Base-by-base conservation (phyloP, 2,329 filamentous ascomycete genomes). In the Colletotrichum sp. region DNA sequence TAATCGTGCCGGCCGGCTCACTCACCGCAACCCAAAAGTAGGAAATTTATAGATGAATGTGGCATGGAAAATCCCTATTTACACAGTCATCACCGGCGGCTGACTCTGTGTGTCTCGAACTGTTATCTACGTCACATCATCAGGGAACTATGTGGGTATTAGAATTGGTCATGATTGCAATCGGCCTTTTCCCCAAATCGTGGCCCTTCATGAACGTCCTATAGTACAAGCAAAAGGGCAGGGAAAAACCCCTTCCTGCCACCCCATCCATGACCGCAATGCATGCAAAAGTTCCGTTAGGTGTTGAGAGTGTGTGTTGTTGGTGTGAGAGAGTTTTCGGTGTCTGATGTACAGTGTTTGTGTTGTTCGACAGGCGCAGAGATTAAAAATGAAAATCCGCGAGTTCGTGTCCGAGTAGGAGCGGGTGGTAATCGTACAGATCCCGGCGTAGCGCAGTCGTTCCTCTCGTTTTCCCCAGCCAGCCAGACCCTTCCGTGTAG, bases 191-290 rank as follows among this genome's bases (percentile, higher is more conserved):
- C n/a, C 28, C 73, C 73, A 27, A 65, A 25, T 61, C 69, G 64
- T 59, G 44, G 73, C 73, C 44, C 70, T 69, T 75, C 73, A 75
- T 73, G 73, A 75, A 69, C 30, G 60, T 75, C 73, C 70, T 75
- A 75, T 75, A 75, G 63, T 75, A 75, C 73, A 75, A 68, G 70
- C 73, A 75, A 64, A 73, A 68, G 36, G 73, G 73, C 73, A 75
- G 73, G 73, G 64, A 69, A 75, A 73, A 34, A 12, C 70, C 72
- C 64, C 70, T 68, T 75, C 73, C 73, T 68, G 73, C 73, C 73
- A 61, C 66, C 70, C 70, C 73, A 67, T 75, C 70, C 73, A 75
- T 73, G 73, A 73, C 70, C 70, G 64, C 73, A 75, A 75, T 73
- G 73, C 70, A 73, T 68, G 73, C 73, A 73, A 73, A 48, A 64